These are phyloP conservation scores for Sporothrix brasiliensis DNA, from an alignment of 2,329 filamentous ascomycete species.

Conservation along the genomic window DNA sequence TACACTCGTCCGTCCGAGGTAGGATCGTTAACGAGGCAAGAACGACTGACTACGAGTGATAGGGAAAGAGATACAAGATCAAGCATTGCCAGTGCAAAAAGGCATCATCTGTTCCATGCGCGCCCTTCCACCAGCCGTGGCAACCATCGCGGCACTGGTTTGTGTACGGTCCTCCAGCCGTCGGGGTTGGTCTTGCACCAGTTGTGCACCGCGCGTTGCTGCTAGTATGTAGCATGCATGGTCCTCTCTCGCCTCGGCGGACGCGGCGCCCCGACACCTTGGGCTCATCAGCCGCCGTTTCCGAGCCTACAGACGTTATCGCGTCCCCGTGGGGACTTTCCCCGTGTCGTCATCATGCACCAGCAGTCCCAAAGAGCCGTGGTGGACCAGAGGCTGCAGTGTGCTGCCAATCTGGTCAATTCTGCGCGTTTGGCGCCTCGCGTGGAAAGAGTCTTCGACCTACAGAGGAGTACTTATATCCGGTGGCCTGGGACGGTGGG, in stretches of 20 bases:
- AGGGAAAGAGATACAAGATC: background rate
- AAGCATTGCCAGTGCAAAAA: background rate
- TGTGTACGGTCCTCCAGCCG: background rate
- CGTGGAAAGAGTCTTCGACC: background rate
- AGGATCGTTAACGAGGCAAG: background rate
- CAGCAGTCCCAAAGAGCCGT: background rate
- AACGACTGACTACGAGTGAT: background rate
- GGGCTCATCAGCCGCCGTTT: background rate
- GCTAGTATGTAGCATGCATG: too few species aligned
- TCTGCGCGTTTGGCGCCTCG: background rate
- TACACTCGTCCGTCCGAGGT: background rate
- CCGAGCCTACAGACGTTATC: background rate
- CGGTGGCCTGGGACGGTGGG: slow-evolving; percentile 10
- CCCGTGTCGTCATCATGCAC: background rate
- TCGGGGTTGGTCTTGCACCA: background rate
- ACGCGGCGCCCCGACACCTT: background rate
- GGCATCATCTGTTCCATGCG: background rate
- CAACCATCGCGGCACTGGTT: background rate
- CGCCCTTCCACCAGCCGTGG: background rate
- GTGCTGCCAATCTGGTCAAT: background rate
- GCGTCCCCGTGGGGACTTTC: background rate
- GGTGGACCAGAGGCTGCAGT: background rate
- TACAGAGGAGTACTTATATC: background rate
- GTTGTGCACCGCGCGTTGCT: background rate
- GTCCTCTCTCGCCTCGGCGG: background rate